Conservation (phyloP, 176 grass and related monocot species). For the Dactylis glomerata region DNA sequence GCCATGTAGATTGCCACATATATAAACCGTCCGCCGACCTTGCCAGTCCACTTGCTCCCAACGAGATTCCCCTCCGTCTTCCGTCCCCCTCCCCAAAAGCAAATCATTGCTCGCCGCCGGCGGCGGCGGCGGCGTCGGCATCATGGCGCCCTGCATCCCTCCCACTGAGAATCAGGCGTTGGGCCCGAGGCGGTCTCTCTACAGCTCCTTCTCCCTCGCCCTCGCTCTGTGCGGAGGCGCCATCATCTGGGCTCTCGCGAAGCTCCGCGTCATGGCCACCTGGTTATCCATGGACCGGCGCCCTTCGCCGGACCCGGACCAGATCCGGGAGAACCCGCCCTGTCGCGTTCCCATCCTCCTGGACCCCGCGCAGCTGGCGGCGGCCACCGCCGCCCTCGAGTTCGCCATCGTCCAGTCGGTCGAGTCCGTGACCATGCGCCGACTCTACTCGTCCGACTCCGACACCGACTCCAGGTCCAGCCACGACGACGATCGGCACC, state of each 20-base stretch:
- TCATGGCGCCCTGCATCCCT: not conserved
- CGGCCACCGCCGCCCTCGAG: not conserved
- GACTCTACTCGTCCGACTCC: not conserved
- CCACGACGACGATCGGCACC: not conserved
- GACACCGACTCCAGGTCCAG: not conserved
- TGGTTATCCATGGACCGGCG: not conserved
- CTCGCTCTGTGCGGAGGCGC: not conserved
- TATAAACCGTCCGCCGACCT: no score
- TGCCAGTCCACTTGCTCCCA: no score
- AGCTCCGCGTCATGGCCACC: not conserved
- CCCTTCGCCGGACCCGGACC: not conserved
- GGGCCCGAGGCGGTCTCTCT: not conserved
- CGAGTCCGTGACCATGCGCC: not conserved
- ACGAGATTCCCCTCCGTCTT: no score
- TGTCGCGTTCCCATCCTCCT: not conserved
- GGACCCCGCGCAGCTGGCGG: not conserved
- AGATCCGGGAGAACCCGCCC: not conserved
- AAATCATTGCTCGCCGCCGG: no score
- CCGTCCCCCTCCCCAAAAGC: no score
- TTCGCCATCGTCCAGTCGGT: not conserved
- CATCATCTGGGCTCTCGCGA: not conserved
- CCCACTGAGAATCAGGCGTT: not conserved
- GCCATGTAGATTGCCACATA: no score
- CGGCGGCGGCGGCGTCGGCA: no score
- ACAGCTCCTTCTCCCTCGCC: not conserved